Evolutionary conservation across 1,284 basidiomycete genomes (phyloP), one percentile per base, ranked within the genome.

Genomic region (Singerocomus rubriflavus): DNA sequence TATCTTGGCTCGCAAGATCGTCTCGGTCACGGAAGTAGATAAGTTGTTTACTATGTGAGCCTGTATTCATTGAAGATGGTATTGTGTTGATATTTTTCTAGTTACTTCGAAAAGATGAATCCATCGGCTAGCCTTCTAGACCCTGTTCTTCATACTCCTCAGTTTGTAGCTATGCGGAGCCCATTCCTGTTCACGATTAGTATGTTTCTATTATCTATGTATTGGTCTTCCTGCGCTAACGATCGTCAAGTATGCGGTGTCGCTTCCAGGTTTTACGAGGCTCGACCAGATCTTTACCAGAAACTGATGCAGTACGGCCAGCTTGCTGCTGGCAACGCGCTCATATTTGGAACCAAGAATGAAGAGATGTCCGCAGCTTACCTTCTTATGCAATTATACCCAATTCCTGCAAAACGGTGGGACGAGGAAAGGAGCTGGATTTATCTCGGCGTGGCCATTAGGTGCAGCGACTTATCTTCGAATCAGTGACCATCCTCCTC

Each of bases 161-260:
- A 84, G 52, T 79, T 76, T 55, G 86, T n/a, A 81, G 80, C 63
- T 77, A 78, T 63, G 71, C 79, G 88, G 16, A 88, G 85, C 55
- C 85, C 88, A 0, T 91, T 91, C 70, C 65, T 91, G 44, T 91
- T 91, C 68, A 91, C 88, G 34, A 86, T 87, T 49, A 81, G 88
- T 91, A 61, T 80, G 88, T 80, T 58, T 39, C 26, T 32, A 3
- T 44, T 46, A 37, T 8, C 12, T 17, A 27, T 27, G 26, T 31
- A 14, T 9, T 32, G 14, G 26, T 11, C 17, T 39, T 29, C 17
- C n/a, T 34, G 44, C n/a, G 12, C 34, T 58, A 33, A 56, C 38
- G 32, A 46, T 26, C 10, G 45, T 36, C 38, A 50, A 91, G 88
- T 91, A 44, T 90, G 88, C 61, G 88, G 84, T 7, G 77, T 90